Percentiles rank a stretch among this genome's conserved stretches.
phyloP scores from a whole-genome alignment of 208 protist species.

The Crithidia acanthocephali region DNA sequence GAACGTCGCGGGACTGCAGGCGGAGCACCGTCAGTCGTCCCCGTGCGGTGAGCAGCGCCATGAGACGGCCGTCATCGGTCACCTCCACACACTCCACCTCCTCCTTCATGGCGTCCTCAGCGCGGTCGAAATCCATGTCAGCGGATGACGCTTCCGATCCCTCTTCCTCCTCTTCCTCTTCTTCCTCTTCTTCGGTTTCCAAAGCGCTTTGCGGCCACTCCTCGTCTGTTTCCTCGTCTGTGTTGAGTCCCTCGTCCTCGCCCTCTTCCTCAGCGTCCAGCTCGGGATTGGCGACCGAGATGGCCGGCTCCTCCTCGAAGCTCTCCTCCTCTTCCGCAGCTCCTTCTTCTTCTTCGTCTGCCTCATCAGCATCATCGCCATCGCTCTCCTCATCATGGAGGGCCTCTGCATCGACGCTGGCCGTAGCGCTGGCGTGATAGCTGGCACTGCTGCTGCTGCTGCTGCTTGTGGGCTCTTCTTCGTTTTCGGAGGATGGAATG shows the following conservation, averaged over 20 bases:
- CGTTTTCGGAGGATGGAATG: constrained; percentile 4
- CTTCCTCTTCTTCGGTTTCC: neutral
- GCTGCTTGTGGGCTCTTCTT: constrained; percentile 1
- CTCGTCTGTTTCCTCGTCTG: no score
- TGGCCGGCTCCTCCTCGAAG: neutral
- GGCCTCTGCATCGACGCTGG: neutral
- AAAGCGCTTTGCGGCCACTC: neutral
- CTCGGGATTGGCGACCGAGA: no score
- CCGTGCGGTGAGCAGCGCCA: constrained; percentile 75
- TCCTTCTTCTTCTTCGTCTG: constrained; percentile 9
- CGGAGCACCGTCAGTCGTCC: constrained; percentile 65
- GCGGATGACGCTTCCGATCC: constrained; percentile 38
- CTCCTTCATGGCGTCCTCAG: constrained; percentile 50
- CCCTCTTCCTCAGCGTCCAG: no score
- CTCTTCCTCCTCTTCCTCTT: constrained; percentile 30
- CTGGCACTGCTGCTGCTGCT: neutral
- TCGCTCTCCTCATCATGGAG: neutral
- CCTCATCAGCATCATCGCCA: no score
- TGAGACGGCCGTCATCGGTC: constrained; percentile 51
- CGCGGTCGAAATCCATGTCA: constrained; percentile 55
- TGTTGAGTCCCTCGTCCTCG: no score
- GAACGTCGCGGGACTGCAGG: constrained; percentile 30
- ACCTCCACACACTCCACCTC: constrained; percentile 76
- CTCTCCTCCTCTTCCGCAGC: constrained; percentile 22
- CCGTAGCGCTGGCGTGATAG: neutral